Base-by-base conservation (phyloP, 768 basidiomycete species). In the Termitomyces bulborhizus region DNA sequence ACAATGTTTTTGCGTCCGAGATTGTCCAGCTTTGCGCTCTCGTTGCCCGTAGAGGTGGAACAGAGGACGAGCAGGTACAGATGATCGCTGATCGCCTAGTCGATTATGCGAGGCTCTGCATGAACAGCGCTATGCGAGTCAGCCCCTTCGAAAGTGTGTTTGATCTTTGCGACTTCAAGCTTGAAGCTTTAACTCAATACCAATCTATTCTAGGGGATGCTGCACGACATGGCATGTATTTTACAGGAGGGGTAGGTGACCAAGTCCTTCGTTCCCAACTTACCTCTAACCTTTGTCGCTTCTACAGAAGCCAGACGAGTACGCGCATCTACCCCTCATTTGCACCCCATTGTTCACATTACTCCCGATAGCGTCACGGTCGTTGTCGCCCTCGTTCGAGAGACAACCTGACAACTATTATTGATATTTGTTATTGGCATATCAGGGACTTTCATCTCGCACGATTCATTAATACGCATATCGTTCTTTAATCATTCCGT, bases 291-390 rank as follows among this genome's bases (percentile, higher is more conserved):
- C 36, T 1, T 46, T 50, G 27, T 42, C 46, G 27, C 57, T 43
- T 58, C 36, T 41, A 46, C 63, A 91, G 89, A 91, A 92, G 83
- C 66, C 83, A 46, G 89, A 92, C 60, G 90, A 91, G 89, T 90
- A 61, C 68, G 87, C 71, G 5, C 9, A 27, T 51, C n/a, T 29
- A 49, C 43, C 26, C 12, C 49, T 54, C 15, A 32, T 54, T 46
- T 16, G 51, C 42, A 18, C 8, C 13, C 15, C n/a, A 2, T 26
- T 36, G 26, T 41, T 48, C 54, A 69, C 34, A 59, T 2, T 66
- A 34, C 54, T 26, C 13, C 55, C 45, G 5, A 21, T 54, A 90
- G 88, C 62, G 86, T 89, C 12, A 89, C 88, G 0, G 82, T 88
- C 16, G 69, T 88, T 29, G 82, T 87, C 40, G 82, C 79, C 15